Conservation (phyloP, 1,284 basidiomycete genomes). For the Flammula alnicola region DNA sequence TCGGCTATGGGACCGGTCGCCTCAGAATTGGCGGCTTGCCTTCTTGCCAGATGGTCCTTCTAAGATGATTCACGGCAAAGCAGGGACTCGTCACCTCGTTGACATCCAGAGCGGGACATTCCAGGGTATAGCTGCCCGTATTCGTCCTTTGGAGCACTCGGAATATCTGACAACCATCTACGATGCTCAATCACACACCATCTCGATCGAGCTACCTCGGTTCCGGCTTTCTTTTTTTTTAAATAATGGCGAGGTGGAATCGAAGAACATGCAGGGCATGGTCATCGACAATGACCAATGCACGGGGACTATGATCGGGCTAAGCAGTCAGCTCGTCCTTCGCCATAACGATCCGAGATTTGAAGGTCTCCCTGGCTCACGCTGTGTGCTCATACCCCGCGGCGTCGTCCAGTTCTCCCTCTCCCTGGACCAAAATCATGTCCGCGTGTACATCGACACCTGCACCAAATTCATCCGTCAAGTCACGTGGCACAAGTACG, state of each 20-base stretch:
- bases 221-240: constrained; percentile 41
- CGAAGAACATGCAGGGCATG: constrained; percentile 39
- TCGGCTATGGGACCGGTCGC: constrained; percentile 22
- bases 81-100: background rate
- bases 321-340: constrained; percentile 46
- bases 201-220: constrained; percentile 34
- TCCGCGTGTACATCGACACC: constrained; percentile 26
- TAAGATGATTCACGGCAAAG: background rate
- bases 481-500: constrained; percentile 41
- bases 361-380: constrained; percentile 21
- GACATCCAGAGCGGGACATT: constrained; percentile 15
- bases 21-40: constrained; percentile 9
- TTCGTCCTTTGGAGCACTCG: constrained; percentile 33
- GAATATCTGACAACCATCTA: constrained; percentile 33
- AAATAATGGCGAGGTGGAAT: constrained; percentile 34
- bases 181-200: background rate
- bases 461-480: background rate
- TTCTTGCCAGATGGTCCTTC: constrained; percentile 24
- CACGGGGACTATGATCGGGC: constrained; percentile 42
- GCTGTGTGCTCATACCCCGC: constrained; percentile 40
- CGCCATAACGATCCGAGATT: constrained; percentile 22
- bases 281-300: constrained; percentile 40
- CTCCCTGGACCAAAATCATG: constrained; percentile 26
- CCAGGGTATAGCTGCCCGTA: constrained; percentile 4
- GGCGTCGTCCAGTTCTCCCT: constrained; percentile 29